Evolutionary conservation across 768 basidiomycete genomes (phyloP).

Genomic region (Calocybe gangraenosa): DNA sequence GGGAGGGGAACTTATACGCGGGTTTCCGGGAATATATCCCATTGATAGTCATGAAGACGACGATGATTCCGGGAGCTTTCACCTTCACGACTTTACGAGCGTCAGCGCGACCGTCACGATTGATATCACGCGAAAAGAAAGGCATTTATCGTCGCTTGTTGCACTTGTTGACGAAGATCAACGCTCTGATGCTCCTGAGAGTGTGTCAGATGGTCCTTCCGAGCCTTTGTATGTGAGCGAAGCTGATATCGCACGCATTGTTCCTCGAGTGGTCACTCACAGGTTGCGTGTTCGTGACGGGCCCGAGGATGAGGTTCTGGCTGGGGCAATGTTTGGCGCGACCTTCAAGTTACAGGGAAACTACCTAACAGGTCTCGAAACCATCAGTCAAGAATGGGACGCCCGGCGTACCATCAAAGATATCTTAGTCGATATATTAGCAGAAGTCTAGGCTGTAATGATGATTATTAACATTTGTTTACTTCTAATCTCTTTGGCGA

Average conservation of each 20-base stretch:
- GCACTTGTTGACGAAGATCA: conserved; percentile 1
- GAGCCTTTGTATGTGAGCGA: conserved; percentile 60
- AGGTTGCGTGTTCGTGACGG: conserved; percentile 67
- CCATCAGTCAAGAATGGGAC: conserved; percentile 16
- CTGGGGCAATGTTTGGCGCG: conserved; percentile 59
- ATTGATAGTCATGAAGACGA: conserved; percentile 24
- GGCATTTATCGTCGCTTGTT: conserved; percentile 1
- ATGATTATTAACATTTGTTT: too few relatives aligned
- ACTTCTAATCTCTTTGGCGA: background rate
- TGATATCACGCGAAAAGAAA: conserved; percentile 8
- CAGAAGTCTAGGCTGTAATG: conserved; percentile 33
- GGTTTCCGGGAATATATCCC: background rate
- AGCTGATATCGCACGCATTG: conserved; percentile 69
- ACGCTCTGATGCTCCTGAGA: background rate
- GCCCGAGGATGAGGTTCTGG: conserved; percentile 66
- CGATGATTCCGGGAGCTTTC: conserved; percentile 1
- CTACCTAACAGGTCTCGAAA: background rate
- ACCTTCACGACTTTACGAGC: conserved; percentile 12
- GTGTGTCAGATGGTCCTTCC: conserved; percentile 13
- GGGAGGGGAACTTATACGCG: conserved; percentile 47
- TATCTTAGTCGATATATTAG: conserved; percentile 55
- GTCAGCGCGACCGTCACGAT: conserved; percentile 14
- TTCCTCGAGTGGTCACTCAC: conserved; percentile 72
- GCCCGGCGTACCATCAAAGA: conserved; percentile 53
- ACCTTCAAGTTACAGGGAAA: conserved; percentile 14